Conservation (phyloP, 257 asterid genomes). For the Nicotiana tomentosiformis region DNA sequence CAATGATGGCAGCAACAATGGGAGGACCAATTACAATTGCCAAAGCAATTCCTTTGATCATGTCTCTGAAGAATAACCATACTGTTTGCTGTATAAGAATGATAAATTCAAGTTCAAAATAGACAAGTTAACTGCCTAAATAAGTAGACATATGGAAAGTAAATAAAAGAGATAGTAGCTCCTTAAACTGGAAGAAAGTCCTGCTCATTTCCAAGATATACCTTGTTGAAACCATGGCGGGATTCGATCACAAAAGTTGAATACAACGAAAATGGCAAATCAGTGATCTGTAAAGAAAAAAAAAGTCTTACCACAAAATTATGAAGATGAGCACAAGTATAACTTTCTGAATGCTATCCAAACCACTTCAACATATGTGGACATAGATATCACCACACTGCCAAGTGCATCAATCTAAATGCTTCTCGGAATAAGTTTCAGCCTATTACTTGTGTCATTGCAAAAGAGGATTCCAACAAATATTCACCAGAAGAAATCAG, state of each 20-base stretch:
- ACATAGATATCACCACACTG: background rate
- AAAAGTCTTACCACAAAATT: background rate
- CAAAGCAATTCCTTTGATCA: slow-evolving; percentile 66
- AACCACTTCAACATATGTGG: background rate
- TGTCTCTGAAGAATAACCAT: slow-evolving; percentile 78
- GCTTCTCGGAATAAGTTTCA: too few relatives aligned
- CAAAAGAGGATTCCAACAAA: too few relatives aligned
- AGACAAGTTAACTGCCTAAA: background rate
- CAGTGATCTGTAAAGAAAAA: slow-evolving; percentile 61
- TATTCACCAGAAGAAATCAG: too few relatives aligned
- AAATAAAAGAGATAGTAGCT: background rate
- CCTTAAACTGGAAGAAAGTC: background rate
- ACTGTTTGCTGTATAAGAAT: slow-evolving; percentile 65
- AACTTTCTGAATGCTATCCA: background rate
- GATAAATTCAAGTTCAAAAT: background rate
- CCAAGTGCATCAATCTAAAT: too few relatives aligned
- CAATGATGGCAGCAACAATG: slow-evolving; percentile 83
- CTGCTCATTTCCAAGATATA: background rate
- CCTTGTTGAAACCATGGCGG: slow-evolving; percentile 90
- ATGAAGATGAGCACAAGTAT: background rate
- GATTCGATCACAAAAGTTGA: slow-evolving; percentile 92
- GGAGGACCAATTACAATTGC: slow-evolving; percentile 81
- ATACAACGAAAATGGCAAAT: slow-evolving; percentile 81
- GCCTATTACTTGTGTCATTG: too few relatives aligned
- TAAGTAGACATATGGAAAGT: background rate